Evolutionary conservation across 257 asterid genomes (phyloP).

Genomic region (Ocimum tenuiflorum): DNA sequence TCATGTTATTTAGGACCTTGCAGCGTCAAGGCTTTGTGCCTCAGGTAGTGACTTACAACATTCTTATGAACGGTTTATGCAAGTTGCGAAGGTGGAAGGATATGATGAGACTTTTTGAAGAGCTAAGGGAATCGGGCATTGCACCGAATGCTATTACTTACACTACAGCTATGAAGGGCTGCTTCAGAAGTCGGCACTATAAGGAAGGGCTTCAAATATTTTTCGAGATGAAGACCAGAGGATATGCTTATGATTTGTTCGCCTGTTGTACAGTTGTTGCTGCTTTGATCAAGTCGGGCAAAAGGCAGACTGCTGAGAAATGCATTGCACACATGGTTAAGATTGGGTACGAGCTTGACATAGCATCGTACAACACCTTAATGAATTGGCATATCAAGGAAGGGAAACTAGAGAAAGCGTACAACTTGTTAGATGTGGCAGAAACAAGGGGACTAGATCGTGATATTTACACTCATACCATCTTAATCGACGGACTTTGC

Average conservation of each 20-base stretch:
- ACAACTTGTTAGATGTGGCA: constrained; percentile 37
- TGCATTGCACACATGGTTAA: constrained; percentile 58
- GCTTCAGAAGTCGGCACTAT: constrained; percentile 43
- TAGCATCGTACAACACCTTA: constrained; percentile 65
- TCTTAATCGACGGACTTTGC: constrained; percentile 75
- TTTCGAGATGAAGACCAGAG: constrained; percentile 67
- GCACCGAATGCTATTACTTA: constrained; percentile 77
- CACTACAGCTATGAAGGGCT: constrained; percentile 65
- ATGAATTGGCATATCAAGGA: constrained; percentile 59
- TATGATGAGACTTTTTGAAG: constrained; percentile 47
- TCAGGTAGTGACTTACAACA: constrained; percentile 65
- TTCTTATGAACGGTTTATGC: constrained; percentile 58
- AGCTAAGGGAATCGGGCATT: constrained; percentile 47
- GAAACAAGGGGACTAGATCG: constrained; percentile 50
- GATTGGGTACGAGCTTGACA: constrained; percentile 69
- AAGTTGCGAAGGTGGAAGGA: constrained; percentile 45
- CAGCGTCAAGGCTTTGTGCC: constrained; percentile 49
- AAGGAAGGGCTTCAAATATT: constrained; percentile 58
- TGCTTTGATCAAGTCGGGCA: constrained; percentile 54
- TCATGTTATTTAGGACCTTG: constrained; percentile 52
- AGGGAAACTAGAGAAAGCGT: constrained; percentile 56
- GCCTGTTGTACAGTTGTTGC: constrained; percentile 67
- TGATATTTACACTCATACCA: constrained; percentile 69
- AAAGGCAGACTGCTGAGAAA: constrained; percentile 36
- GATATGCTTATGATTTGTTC: constrained; percentile 70